These are phyloP conservation scores for Fusarium redolens DNA, from an alignment of 2,329 filamentous ascomycete species.

Conservation along the genomic window DNA sequence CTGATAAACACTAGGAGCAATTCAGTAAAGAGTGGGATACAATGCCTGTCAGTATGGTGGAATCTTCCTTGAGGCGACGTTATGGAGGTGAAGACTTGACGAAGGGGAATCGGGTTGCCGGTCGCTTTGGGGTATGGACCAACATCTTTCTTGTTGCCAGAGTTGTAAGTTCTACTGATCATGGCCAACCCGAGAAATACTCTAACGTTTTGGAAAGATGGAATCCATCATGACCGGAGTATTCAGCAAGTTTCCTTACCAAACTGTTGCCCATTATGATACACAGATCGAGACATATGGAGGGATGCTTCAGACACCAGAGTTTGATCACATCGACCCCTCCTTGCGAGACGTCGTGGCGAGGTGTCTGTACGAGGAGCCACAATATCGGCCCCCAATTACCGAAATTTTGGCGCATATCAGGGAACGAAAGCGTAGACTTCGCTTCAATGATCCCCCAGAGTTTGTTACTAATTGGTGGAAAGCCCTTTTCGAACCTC, in stretches of 20 bases:
- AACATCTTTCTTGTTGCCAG: constrained; percentile 45
- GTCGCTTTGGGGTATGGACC: constrained; percentile 47
- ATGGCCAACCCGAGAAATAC: neutral
- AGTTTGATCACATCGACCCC: constrained; percentile 30
- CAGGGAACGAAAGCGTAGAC: constrained; percentile 26
- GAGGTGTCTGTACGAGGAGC: constrained; percentile 44
- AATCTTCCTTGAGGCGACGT: neutral
- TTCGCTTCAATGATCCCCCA: constrained; percentile 30
- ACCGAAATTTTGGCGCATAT: constrained; percentile 34
- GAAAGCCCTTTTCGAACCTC: constrained; percentile 19
- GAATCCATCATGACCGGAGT: constrained; percentile 41
- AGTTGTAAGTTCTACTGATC: constrained; percentile 35
- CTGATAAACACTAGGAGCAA: constrained; percentile 42
- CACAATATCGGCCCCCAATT: constrained; percentile 43
- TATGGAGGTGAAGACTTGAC: constrained; percentile 25
- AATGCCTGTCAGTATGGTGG: constrained; percentile 6
- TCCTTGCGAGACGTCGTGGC: constrained; percentile 39
- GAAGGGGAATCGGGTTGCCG: constrained; percentile 33
- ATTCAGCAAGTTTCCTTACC: constrained; percentile 25
- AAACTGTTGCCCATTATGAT: neutral
- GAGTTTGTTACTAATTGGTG: constrained; percentile 36
- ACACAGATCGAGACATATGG: constrained; percentile 32
- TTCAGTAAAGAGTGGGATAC: constrained; percentile 42
- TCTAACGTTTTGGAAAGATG: constrained; percentile 41
- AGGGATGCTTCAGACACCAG: constrained; percentile 26